Percentiles rank a stretch among this genome's conserved stretches.
Conservation (phyloP, 2,329 filamentous ascomycete genomes). For the Sphaceloma murrayae region DNA sequence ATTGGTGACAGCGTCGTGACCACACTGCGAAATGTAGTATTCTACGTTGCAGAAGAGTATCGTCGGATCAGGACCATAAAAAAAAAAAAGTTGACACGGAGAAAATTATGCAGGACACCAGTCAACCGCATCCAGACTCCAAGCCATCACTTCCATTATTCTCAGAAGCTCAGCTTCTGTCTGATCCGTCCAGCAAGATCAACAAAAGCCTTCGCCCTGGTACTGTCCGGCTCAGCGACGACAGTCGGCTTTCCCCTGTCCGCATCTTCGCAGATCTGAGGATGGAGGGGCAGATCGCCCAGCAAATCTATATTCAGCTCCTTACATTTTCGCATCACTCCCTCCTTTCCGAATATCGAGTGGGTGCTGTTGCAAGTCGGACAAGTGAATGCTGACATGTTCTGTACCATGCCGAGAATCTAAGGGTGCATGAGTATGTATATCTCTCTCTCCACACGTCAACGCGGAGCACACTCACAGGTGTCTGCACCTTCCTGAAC, state of each 20-base stretch:
- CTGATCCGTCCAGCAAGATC: slow-evolving; percentile 23
- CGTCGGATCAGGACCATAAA: too few species aligned
- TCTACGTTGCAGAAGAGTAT: too few species aligned
- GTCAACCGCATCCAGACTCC: too few species aligned
- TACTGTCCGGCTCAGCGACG: slow-evolving; percentile 69
- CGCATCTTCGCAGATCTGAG: slow-evolving; percentile 76
- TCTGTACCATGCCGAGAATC: slow-evolving; percentile 79
- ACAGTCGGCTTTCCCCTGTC: slow-evolving; percentile 84
- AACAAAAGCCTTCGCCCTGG: slow-evolving; percentile 61
- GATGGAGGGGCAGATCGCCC: slow-evolving; percentile 81
- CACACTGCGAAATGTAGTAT: too few species aligned
- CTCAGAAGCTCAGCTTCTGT: slow-evolving; percentile 17
- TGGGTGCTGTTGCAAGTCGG: slow-evolving; percentile 43
- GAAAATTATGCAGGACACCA: too few species aligned
- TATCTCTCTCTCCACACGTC: too few species aligned
- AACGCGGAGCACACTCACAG: slow-evolving; percentile 32
- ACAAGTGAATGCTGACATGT: slow-evolving; percentile 80
- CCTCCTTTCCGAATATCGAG: slow-evolving; percentile 32
- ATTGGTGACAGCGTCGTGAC: too few species aligned
- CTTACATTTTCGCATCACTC: slow-evolving; percentile 57
- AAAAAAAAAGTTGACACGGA: too few species aligned
- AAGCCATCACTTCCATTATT: too few species aligned
- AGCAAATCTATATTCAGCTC: slow-evolving; percentile 69
- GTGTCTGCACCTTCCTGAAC: slow-evolving; percentile 76
- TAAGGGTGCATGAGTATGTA: too few species aligned